Evolutionary conservation across 495 filamentous ascomycete genomes (phyloP).

Genomic region (Lentithecium fluviatile): DNA sequence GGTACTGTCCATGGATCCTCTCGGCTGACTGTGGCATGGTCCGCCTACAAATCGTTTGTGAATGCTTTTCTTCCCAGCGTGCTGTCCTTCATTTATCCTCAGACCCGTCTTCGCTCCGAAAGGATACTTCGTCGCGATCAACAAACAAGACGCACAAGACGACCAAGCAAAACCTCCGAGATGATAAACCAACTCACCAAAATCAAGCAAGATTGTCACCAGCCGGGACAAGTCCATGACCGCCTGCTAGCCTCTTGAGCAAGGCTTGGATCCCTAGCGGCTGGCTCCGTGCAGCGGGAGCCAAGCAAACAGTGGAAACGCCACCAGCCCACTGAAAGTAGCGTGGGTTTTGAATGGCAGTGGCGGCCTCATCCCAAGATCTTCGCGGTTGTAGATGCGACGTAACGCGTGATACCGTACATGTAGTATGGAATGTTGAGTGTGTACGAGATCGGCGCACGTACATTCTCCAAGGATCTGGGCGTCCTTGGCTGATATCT

Average conservation of each 20-base stretch:
- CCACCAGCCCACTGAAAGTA: slow-evolving; percentile 3
- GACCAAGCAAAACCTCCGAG: too few relatives aligned
- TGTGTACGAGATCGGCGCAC: neutral
- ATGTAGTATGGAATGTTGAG: neutral
- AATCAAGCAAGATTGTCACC: too few relatives aligned
- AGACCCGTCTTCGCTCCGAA: too few relatives aligned
- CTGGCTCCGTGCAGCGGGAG: slow-evolving; percentile 13
- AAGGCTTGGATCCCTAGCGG: slow-evolving; percentile 1
- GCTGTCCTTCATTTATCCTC: too few relatives aligned
- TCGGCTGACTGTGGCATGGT: too few relatives aligned
- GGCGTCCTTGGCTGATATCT: neutral
- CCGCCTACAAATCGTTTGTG: too few relatives aligned
- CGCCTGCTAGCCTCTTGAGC: neutral
- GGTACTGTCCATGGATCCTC: too few relatives aligned
- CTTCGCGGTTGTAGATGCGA: neutral
- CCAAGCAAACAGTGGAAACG: slow-evolving; percentile 12
- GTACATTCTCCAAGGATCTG: neutral
- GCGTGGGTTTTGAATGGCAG: neutral
- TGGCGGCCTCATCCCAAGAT: neutral
- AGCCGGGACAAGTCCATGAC: slow-evolving; percentile 19
- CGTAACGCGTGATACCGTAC: neutral
- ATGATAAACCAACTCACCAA: too few relatives aligned
- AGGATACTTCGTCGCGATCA: too few relatives aligned
- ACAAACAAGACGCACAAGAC: too few relatives aligned
- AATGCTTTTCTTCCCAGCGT: too few relatives aligned